Evolutionary conservation across 2,329 filamentous ascomycete genomes (phyloP), one percentile per base, ranked within the genome.

Genomic region (Dothistroma septosporum): DNA sequence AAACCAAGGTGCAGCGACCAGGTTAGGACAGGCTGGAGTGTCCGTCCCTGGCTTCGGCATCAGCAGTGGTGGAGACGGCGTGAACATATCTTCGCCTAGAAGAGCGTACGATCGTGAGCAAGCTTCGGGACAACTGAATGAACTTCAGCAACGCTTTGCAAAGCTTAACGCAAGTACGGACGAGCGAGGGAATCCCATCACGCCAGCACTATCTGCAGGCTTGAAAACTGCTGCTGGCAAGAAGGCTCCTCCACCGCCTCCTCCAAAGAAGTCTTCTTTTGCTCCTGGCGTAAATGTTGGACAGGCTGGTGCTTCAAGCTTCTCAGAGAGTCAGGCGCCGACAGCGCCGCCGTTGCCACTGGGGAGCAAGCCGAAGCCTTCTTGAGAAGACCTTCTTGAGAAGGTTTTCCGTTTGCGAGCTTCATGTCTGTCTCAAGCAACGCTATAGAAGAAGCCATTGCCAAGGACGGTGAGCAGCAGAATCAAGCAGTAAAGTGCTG

Each of bases 1-100:
- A 48, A 85, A 86, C 57, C 80, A 83, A 67, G 83, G 80, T 5
- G 87, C 91, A 5, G 73, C 88, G 58, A 81, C 78, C 60, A 83
- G 90, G 47, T 80, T 97, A 9, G 85, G 87, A 11, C 83, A 85
- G 41, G 87, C 90, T 0, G 92, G 92, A 0, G 81, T 96, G 6
- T 89, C 87, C 0, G 90, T 96, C 0, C 88, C 91, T 0, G 88
- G 83, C 0, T 79, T 96, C 4, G 89, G 89, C 5, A 95, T 96
- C 62, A 87, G 85, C 3, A 73, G 71, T 52, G 76, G 66, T 59
- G 69, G 69, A n/a, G 62, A 72, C 66, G 48, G 46, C 47, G 50
- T 53, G 10, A 53, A 53, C 31, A 58, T 60, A 56, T 19, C 33
- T 52, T 21, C 49, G 14, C 37, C 57, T 22, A 19, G 55, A 44